Evolutionary conservation across 176 grass and related monocot species (phyloP), one percentile per base, ranked within the genome.

Genomic region (Miscanthus lutarioriparius): DNA sequence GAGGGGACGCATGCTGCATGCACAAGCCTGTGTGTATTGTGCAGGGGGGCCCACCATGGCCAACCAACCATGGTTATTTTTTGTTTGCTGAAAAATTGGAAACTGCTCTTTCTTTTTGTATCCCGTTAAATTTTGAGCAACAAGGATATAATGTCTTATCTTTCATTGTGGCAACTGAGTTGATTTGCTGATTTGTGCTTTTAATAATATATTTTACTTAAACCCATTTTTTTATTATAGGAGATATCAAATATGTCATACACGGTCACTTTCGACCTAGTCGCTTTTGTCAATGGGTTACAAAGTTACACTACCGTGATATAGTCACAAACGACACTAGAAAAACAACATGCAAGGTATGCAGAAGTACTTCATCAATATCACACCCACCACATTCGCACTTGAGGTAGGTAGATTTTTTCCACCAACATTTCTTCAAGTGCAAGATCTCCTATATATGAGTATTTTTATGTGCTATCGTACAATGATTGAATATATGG

Each of bases 11-110:
- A 43, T 67, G 45, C 30, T 33, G 41, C 86, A 22, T 58, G 67
- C 35, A 20, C 74, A 58, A 20, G 44, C 19, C 30, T 77, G 30
- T 45, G 49, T 15, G 20, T 43, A 8, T 72, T 15, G 11, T 33
- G 59, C 9, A 70, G 32, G 6, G 71, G 32, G 64, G 9, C 67
- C 40, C 41, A 76, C 45, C 38, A 27, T 13, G 23, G 25, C 43
- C 38, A 81, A 80, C 69, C 45, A 72, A 66, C 77, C 43, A 13
- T 49, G 40, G 3, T 54, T 80, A 63, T 32, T 14, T 27, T 27
- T 63, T 12, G 26, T 38, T 80, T 40, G 64, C 4, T 15, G 37
- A n/a, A 54, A 66, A 23, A 63, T 13, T 40, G 10, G 38, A 35
- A 67, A 38, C 23, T 36, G 36, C 47, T 56, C 5, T 76, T 41